Conservation (phyloP, 371 early-diverging fungal species). For the Actinomortierella wolfii region DNA sequence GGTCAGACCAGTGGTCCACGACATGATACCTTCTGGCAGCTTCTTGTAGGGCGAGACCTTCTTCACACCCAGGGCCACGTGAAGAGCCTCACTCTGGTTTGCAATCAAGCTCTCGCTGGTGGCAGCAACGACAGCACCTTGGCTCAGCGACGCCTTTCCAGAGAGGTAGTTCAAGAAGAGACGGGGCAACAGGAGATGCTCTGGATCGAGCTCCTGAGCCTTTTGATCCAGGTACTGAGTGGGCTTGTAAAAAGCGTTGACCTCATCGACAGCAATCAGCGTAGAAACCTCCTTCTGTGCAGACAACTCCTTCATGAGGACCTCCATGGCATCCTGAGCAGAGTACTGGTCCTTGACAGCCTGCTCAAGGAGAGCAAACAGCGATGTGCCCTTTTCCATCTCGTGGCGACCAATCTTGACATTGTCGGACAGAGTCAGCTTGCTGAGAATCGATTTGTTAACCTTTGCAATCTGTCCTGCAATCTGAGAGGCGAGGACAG, state of each 20-base stretch:
- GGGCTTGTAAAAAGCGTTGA: slow-evolving; percentile 46
- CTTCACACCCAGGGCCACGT: slow-evolving; percentile 41
- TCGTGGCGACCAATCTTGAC: slow-evolving; percentile 39
- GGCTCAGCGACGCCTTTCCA: slow-evolving; percentile 40
- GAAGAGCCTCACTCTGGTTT: slow-evolving; percentile 43
- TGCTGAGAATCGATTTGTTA: slow-evolving; percentile 32
- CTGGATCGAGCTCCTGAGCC: slow-evolving; percentile 43
- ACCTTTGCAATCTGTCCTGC: slow-evolving; percentile 38
- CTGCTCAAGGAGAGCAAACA: slow-evolving; percentile 30
- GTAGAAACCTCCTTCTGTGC: slow-evolving; percentile 42
- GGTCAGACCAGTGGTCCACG: slow-evolving; percentile 42
- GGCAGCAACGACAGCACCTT: slow-evolving; percentile 43
- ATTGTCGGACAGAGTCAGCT: slow-evolving; percentile 28
- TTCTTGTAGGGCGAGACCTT: slow-evolving; percentile 40
- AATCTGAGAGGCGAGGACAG: slow-evolving; percentile 37
- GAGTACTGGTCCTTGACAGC: slow-evolving; percentile 43
- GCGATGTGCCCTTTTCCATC: slow-evolving; percentile 28
- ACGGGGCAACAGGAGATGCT: slow-evolving; percentile 33
- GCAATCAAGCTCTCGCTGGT: slow-evolving; percentile 27
- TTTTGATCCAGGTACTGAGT: slow-evolving; percentile 43
- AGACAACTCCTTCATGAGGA: slow-evolving; percentile 43
- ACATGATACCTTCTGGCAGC: slow-evolving; percentile 22
- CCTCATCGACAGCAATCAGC: slow-evolving; percentile 46
- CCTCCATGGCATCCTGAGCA: slow-evolving; percentile 48
- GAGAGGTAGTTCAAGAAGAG: slow-evolving; percentile 47